These are phyloP conservation scores for Chenopodium suecicum DNA, from an alignment of 148 eudicot species.

Conservation along the genomic window DNA sequence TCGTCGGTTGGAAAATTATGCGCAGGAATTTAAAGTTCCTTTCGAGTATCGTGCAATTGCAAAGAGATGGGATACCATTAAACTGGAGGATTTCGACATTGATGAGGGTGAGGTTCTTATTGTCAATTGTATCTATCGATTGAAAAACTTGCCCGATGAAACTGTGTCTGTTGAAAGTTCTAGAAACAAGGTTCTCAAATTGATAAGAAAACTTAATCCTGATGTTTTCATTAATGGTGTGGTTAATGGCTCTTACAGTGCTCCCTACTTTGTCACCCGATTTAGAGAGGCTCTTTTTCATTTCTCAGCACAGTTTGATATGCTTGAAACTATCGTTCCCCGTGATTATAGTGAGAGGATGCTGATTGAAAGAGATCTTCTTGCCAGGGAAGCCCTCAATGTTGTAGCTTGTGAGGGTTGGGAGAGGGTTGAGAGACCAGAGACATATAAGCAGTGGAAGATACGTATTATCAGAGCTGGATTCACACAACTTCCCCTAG, in stretches of 20 bases:
- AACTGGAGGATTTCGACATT: slow-evolving; percentile 51
- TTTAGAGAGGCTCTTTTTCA: slow-evolving; percentile 71
- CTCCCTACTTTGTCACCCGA: slow-evolving; percentile 63
- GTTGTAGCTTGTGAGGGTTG: slow-evolving; percentile 74
- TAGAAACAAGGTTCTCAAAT: slow-evolving; percentile 45
- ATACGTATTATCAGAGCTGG: slow-evolving; percentile 49
- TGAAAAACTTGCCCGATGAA: slow-evolving; percentile 62
- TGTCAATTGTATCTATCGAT: slow-evolving; percentile 54
- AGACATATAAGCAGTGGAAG: slow-evolving; percentile 74
- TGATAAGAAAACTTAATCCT: slow-evolving; percentile 51
- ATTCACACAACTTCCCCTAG: slow-evolving; percentile 49
- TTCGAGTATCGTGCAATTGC: slow-evolving; percentile 61
- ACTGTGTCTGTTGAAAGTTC: slow-evolving; percentile 47
- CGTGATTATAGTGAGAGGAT: slow-evolving; percentile 48
- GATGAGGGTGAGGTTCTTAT: slow-evolving; percentile 54
- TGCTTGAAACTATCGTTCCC: slow-evolving; percentile 59
- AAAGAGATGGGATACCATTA: slow-evolving; percentile 60
- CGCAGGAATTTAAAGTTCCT: slow-evolving; percentile 50
- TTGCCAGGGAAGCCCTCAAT: slow-evolving; percentile 60
- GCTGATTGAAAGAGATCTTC: slow-evolving; percentile 57
- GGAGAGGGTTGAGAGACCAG: slow-evolving; percentile 74
- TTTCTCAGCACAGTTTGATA: slow-evolving; percentile 64
- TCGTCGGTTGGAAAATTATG: slow-evolving; percentile 53
- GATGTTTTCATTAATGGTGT: slow-evolving; percentile 55
- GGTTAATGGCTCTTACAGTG: slow-evolving; percentile 58